These are phyloP conservation scores for Myxozyma neglecta DNA, from an alignment of 805 yeast species.

Conservation along the genomic window DNA sequence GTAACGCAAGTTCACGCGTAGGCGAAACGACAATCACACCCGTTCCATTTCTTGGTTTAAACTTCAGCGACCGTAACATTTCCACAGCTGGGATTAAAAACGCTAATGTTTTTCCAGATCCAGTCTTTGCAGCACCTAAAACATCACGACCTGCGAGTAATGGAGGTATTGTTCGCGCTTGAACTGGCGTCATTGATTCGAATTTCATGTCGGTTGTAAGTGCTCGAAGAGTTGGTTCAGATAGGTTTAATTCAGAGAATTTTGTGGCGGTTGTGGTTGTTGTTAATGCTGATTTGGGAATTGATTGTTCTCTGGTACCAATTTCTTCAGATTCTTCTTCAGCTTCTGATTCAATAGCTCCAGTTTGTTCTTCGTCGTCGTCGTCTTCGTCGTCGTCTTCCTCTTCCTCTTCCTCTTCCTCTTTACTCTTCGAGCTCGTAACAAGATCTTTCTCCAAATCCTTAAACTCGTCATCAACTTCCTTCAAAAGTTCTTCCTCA, in stretches of 20 bases:
- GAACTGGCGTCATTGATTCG: slow-evolving; percentile 88
- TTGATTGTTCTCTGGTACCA: not conserved
- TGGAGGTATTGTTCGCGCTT: slow-evolving; percentile 94
- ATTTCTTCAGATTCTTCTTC: slow-evolving; percentile 27
- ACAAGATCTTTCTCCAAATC: slow-evolving; percentile 18
- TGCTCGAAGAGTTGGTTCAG: slow-evolving; percentile 79
- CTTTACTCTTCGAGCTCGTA: slow-evolving; percentile 29
- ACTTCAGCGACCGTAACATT: slow-evolving; percentile 80
- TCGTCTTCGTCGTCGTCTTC: slow-evolving; percentile 38
- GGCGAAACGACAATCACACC: slow-evolving; percentile 96
- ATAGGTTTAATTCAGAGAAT: slow-evolving; percentile 60
- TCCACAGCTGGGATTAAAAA: slow-evolving; percentile 95
- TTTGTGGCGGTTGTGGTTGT: slow-evolving; percentile 27
- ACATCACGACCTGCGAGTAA: slow-evolving; percentile 95
- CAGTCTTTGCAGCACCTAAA: slow-evolving; percentile 99
- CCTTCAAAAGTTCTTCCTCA: slow-evolving; percentile 12
- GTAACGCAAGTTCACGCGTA: slow-evolving; percentile 95
- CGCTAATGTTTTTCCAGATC: slow-evolving; percentile 97
- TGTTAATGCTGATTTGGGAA: not conserved
- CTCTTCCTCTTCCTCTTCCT: slow-evolving; percentile 40
- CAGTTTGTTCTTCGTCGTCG: not conserved
- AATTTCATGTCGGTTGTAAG: slow-evolving; percentile 82
- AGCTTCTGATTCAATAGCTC: slow-evolving; percentile 31
- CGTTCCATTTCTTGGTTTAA: slow-evolving; percentile 97
- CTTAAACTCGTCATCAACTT: slow-evolving; percentile 19